A percentile compares a stretch with the other conserved stretches of the same genome.
Conservation (phyloP, 805 yeast species). For the Saturnispora besseyi region DNA sequence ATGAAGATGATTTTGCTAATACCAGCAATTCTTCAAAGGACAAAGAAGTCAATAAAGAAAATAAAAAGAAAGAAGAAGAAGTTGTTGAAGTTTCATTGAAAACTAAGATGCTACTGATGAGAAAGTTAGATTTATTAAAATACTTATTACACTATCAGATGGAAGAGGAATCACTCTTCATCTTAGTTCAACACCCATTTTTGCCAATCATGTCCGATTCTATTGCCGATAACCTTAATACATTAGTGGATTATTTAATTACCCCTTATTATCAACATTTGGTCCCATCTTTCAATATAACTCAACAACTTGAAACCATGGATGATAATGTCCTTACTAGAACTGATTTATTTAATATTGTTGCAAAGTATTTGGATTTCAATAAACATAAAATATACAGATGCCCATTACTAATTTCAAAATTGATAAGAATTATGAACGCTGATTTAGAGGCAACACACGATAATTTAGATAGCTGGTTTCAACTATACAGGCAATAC, state of each 20-base stretch:
- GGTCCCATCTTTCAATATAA: slow-evolving; percentile 11
- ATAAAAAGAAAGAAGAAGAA: slow-evolving; percentile 1
- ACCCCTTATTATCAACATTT: slow-evolving; percentile 35
- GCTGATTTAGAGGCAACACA: slow-evolving; percentile 26
- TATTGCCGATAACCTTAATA: slow-evolving; percentile 37
- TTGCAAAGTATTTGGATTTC: slow-evolving; percentile 38
- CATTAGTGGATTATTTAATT: slow-evolving; percentile 41
- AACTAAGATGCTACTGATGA: slow-evolving; percentile 16
- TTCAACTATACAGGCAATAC: slow-evolving; percentile 52
- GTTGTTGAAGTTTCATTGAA: slow-evolving; percentile 6
- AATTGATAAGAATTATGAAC: slow-evolving; percentile 53
- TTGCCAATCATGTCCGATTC: slow-evolving; percentile 46
- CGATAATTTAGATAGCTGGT: slow-evolving; percentile 33
- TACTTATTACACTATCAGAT: slow-evolving; percentile 51
- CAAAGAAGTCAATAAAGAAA: neutral
- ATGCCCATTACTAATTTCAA: slow-evolving; percentile 40
- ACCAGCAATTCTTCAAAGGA: neutral
- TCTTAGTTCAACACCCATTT: slow-evolving; percentile 54
- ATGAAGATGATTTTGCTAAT: slow-evolving; percentile 23
- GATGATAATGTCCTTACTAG: slow-evolving; percentile 31
- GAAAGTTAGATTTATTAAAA: slow-evolving; percentile 41
- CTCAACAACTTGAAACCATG: neutral
- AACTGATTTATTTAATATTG: slow-evolving; percentile 35
- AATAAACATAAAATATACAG: slow-evolving; percentile 47
- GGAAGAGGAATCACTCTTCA: slow-evolving; percentile 49